These are phyloP conservation scores for Coniochaeta ligniaria DNA, from an alignment of 2,329 filamentous ascomycete species.

Conservation along the genomic window DNA sequence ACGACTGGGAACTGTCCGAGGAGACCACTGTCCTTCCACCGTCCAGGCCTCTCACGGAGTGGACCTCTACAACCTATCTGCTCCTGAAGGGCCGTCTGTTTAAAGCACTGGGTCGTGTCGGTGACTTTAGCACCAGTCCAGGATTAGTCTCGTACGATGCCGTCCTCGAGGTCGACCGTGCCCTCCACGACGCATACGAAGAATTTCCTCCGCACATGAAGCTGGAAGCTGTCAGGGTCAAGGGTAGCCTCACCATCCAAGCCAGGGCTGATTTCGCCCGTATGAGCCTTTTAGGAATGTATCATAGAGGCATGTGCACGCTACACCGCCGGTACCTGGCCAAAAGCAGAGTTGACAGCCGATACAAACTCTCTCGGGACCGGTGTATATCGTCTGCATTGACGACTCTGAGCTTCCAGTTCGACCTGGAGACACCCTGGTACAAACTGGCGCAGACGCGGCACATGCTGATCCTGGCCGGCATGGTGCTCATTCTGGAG, in stretches of 20 bases:
- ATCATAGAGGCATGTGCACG: constrained; percentile 40
- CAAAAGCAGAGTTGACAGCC: constrained; percentile 4
- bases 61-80: constrained; percentile 42
- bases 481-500: constrained; percentile 15
- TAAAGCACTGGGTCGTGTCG: constrained; percentile 38
- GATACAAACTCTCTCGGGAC: constrained; percentile 11
- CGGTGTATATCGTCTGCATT: constrained; percentile 19
- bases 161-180: constrained; percentile 27
- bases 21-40: constrained; percentile 38
- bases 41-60: constrained; percentile 37
- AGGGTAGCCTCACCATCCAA: not conserved
- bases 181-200: constrained; percentile 21
- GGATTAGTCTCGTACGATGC: constrained; percentile 10
- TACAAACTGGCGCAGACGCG: constrained; percentile 15
- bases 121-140: constrained; percentile 24
- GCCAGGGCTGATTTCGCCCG: constrained; percentile 34
- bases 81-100: constrained; percentile 42
- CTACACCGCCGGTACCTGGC: constrained; percentile 42
- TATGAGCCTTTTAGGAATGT: constrained; percentile 39
- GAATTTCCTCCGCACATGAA: constrained; percentile 14
- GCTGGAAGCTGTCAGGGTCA: not conserved
- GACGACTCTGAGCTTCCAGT: constrained; percentile 13
- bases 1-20: constrained; percentile 45
- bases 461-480: constrained; percentile 17
- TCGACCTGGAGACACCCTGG: constrained; percentile 10